Conservation (phyloP, 2,329 filamentous ascomycete species). For the Xylariaceae sp. region DNA sequence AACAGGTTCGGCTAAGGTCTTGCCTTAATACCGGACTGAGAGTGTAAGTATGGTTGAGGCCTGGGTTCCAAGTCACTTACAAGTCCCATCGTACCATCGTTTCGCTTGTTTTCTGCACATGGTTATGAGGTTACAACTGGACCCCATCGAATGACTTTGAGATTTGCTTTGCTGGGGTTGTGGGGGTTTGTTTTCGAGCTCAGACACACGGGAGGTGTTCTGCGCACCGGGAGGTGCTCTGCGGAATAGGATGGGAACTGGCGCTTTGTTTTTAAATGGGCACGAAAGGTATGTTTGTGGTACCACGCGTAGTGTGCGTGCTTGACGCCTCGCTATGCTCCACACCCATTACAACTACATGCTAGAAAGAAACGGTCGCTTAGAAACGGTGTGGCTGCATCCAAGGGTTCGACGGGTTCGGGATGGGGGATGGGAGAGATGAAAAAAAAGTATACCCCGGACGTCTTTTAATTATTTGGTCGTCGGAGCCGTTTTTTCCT, state of each 20-base stretch:
- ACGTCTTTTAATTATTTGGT: not conserved
- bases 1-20: conserved; percentile 4
- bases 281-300: not conserved
- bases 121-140: conserved; percentile 6
- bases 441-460: not conserved
- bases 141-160: not conserved
- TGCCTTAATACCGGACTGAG: not conserved
- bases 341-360: not conserved
- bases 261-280: not conserved
- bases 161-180: not conserved
- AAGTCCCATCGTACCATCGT: not conserved
- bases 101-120: conserved; percentile 8
- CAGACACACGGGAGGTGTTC: not conserved
- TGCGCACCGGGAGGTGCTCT: not conserved
- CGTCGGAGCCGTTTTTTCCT: too few relatives aligned
- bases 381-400: not conserved
- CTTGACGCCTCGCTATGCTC: not conserved
- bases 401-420: not conserved
- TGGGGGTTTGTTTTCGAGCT: not conserved
- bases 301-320: not conserved
- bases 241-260: not conserved
- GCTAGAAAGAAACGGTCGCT: not conserved
- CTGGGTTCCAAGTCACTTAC: not conserved
- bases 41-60: not conserved
- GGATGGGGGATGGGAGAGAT: not conserved